Evolutionary conservation across 176 grass and related monocot species (phyloP).

Genomic region (Oryza australiensis): DNA sequence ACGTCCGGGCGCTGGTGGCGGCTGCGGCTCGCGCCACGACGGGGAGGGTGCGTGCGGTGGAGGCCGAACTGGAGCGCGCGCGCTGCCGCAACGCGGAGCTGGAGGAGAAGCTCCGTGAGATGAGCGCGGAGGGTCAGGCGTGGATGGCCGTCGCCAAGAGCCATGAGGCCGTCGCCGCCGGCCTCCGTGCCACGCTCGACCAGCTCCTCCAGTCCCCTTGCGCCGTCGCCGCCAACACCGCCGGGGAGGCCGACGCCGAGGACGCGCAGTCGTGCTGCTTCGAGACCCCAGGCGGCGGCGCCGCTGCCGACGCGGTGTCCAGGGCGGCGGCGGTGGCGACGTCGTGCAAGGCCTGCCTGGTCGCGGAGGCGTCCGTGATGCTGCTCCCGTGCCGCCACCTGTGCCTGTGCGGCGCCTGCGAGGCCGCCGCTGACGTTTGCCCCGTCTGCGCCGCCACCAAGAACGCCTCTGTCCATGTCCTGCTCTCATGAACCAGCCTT

Average conservation of each 20-base stretch:
- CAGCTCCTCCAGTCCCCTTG: constrained; percentile 27
- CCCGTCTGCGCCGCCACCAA: constrained; percentile 48
- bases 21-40: neutral
- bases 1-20: constrained; percentile 25
- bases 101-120: constrained; percentile 39
- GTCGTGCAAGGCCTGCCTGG: constrained; percentile 41
- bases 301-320: neutral
- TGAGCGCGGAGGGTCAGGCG: constrained; percentile 51
- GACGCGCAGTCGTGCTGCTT: constrained; percentile 44
- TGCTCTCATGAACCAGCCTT: constrained; percentile 17
- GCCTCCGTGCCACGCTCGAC: constrained; percentile 49
- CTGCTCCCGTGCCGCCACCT: constrained; percentile 69
- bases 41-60: constrained; percentile 9
- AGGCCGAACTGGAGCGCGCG: constrained; percentile 47
- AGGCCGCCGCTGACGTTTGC: constrained; percentile 27
- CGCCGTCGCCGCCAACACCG: no score
- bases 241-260: neutral
- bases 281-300: neutral
- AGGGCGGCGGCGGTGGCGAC: neutral
- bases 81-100: constrained; percentile 51
- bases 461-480: constrained; percentile 44
- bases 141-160: constrained; percentile 54
- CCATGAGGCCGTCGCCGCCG: constrained; percentile 45
- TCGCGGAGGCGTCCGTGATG: constrained; percentile 42
- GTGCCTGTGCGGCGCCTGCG: constrained; percentile 53